A percentile compares a stretch with the other conserved stretches of the same genome.
Conservation (phyloP, 129 eudicot genomes). For the Smallanthus sonchifolius region DNA sequence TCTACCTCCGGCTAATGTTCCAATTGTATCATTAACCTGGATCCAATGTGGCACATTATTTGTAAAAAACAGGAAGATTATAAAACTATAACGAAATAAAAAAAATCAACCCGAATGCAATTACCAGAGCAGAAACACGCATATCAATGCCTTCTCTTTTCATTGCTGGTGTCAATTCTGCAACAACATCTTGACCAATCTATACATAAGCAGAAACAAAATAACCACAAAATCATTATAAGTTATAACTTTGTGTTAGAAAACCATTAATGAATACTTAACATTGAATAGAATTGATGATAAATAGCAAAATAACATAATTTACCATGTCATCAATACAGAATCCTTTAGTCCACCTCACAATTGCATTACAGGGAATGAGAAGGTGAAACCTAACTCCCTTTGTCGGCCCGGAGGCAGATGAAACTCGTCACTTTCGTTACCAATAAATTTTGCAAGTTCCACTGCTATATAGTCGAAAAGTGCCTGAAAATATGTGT, state of each 20-base stretch:
- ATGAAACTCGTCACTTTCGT: conserved; percentile 56
- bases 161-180: conserved; percentile 61
- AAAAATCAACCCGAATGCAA: conserved; percentile 16
- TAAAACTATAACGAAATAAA: neutral
- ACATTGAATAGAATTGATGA: too few species aligned
- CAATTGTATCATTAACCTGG: conserved; percentile 89
- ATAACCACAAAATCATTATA: too few species aligned
- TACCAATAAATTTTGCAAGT: conserved; percentile 63
- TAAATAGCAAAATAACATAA: neutral
- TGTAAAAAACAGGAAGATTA: neutral
- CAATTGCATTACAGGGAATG: conserved; percentile 88
- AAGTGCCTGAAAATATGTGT: conserved; percentile 52
- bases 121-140: conserved; percentile 75
- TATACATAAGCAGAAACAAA: too few species aligned
- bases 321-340: conserved; percentile 70
- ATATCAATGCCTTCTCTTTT: conserved; percentile 59
- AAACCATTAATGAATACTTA: too few species aligned
- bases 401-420: conserved; percentile 58
- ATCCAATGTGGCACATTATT: neutral
- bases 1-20: conserved; percentile 89
- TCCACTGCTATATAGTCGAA: conserved; percentile 74
- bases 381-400: conserved; percentile 93
- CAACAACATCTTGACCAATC: conserved; percentile 44
- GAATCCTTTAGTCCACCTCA: conserved; percentile 92
- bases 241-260: too few species aligned